Percentiles rank a stretch among this genome's conserved stretches.
Conservation (phyloP, 805 yeast species). For the Zygoascus flipseniorum region DNA sequence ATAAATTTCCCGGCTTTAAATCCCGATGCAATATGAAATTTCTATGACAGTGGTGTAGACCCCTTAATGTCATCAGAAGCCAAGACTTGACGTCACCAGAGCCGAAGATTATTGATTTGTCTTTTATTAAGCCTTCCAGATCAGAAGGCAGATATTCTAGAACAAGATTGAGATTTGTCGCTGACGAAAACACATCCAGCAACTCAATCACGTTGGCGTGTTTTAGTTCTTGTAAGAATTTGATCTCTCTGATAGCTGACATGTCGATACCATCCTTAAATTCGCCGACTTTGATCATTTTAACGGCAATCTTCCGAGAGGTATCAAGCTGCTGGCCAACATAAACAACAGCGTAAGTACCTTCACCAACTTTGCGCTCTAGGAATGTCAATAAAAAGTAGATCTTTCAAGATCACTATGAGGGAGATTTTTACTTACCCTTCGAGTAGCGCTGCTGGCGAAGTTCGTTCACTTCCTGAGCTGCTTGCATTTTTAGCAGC, state of each 20-base stretch:
- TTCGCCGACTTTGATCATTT: constrained; percentile 89
- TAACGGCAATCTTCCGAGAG: constrained; percentile 69
- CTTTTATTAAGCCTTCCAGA: constrained; percentile 81
- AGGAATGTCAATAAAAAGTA: neutral
- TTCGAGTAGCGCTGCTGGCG: constrained; percentile 14
- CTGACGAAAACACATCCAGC: constrained; percentile 72
- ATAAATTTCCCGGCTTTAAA: constrained; percentile 83
- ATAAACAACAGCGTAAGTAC: constrained; percentile 92
- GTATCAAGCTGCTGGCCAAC: constrained; percentile 60
- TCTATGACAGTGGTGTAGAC: constrained; percentile 92
- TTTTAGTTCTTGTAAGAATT: constrained; percentile 71
- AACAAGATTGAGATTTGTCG: constrained; percentile 68
- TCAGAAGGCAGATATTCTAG: constrained; percentile 90
- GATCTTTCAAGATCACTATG: neutral
- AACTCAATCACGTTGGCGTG: constrained; percentile 80
- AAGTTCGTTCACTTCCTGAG: constrained; percentile 8
- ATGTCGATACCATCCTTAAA: constrained; percentile 96
- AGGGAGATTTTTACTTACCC: constrained; percentile 6
- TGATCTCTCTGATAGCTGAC: constrained; percentile 94
- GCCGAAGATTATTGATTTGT: constrained; percentile 62
- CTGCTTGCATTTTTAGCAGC: constrained; percentile 5
- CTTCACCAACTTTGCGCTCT: constrained; percentile 94
- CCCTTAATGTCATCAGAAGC: constrained; percentile 90
- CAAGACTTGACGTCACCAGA: constrained; percentile 88
- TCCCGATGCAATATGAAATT: constrained; percentile 87